Percentiles rank a stretch among this genome's conserved stretches.
These are phyloP conservation scores for Aspergillus indologenus DNA, from an alignment of 495 filamentous ascomycete genomes.

Conservation along the genomic window DNA sequence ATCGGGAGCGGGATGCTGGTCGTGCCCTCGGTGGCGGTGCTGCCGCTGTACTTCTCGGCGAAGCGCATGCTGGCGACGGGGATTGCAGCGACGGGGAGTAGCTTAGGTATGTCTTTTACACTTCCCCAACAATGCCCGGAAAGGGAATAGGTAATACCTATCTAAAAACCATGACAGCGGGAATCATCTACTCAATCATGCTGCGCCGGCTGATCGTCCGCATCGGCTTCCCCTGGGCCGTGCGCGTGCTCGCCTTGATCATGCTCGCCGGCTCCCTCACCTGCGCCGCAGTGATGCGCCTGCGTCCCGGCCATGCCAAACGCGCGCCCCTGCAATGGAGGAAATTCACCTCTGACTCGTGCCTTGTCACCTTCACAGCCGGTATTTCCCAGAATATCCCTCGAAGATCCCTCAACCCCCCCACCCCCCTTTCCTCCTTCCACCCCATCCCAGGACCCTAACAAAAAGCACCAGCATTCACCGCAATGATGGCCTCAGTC, in stretches of 20 bases:
- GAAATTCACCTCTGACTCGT: not conserved
- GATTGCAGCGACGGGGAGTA: constrained; percentile 39
- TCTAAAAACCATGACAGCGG: too few species aligned
- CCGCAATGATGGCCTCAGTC: constrained; percentile 29
- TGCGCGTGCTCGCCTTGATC: constrained; percentile 49
- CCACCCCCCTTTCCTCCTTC: constrained; percentile 20
- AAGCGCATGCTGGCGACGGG: constrained; percentile 41
- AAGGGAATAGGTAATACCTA: too few species aligned
- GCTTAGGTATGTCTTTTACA: constrained; percentile 24
- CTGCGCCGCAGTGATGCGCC: constrained; percentile 32
- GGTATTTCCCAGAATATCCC: too few species aligned
- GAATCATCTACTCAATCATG: constrained; percentile 51
- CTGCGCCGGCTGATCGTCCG: constrained; percentile 40
- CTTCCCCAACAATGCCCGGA: too few species aligned
- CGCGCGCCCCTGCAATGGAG: constrained; percentile 25
- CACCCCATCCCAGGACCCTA: constrained; percentile 25
- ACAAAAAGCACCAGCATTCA: constrained; percentile 24
- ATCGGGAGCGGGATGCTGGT: constrained; percentile 37
- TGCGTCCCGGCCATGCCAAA: constrained; percentile 12
- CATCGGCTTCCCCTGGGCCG: constrained; percentile 54
- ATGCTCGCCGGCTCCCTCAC: constrained; percentile 38
- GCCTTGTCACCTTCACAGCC: not conserved
- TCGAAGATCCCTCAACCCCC: too few species aligned
- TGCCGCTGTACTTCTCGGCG: constrained; percentile 39
- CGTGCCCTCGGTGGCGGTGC: constrained; percentile 35